These are phyloP conservation scores for Serendipita sp. DNA, from an alignment of 768 basidiomycete species.

Conservation along the genomic window DNA sequence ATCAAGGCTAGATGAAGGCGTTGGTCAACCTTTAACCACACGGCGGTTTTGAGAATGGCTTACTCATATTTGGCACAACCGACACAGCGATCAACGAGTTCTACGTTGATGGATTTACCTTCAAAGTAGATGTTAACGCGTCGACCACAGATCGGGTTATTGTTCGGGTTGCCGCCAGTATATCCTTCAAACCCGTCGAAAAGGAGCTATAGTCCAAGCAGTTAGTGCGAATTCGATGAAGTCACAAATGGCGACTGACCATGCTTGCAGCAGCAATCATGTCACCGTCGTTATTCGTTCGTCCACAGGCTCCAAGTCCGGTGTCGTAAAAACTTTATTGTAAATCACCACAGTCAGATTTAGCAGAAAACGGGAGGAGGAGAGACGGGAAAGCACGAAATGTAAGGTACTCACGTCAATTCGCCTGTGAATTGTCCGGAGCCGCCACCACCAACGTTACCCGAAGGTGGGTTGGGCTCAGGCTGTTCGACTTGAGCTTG, in stretches of 20 bases:
- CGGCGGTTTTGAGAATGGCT: no score
- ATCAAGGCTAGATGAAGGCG: constrained; percentile 18
- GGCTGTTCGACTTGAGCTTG: constrained; percentile 7
- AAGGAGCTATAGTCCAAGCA: constrained; percentile 16
- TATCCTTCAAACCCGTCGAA: constrained; percentile 31
- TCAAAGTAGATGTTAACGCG: constrained; percentile 21
- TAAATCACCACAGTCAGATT: neutral
- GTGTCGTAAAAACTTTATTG: constrained; percentile 40
- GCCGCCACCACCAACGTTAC: neutral
- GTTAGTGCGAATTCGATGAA: no score
- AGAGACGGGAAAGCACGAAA: no score
- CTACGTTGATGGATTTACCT: constrained; percentile 34
- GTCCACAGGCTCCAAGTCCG: constrained; percentile 52
- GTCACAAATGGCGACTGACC: no score
- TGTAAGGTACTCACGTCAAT: constrained; percentile 38
- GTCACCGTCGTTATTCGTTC: constrained; percentile 28
- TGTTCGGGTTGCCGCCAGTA: constrained; percentile 41
- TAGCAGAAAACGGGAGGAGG: no score
- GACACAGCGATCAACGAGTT: constrained; percentile 46
- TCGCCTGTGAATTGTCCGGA: constrained; percentile 22
- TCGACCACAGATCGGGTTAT: constrained; percentile 54
- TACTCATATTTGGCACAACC: constrained; percentile 26
- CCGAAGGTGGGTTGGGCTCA: constrained; percentile 8
- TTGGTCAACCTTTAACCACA: no score
- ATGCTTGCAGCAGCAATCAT: neutral